These are phyloP conservation scores for Lactifluus volemus DNA, from an alignment of 768 basidiomycete species.

Conservation along the genomic window DNA sequence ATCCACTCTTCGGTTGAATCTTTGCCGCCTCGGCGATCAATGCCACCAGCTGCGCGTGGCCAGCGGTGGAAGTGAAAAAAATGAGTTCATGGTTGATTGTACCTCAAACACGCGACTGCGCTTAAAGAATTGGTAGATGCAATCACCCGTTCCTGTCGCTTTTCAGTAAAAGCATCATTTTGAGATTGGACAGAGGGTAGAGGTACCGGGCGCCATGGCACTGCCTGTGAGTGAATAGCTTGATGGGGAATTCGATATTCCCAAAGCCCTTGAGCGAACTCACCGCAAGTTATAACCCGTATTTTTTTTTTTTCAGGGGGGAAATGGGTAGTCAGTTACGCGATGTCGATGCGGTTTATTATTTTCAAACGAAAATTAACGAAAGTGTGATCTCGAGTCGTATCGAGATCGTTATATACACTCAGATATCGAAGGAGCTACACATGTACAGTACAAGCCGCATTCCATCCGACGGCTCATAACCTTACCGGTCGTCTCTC, in stretches of 20 bases:
- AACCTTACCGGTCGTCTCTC: not conserved
- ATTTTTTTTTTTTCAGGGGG: not conserved
- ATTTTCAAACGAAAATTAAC: not conserved
- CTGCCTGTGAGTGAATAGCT: too few relatives aligned
- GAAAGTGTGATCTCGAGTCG: not conserved
- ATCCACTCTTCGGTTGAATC: not conserved
- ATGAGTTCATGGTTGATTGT: not conserved
- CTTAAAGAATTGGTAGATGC: not conserved
- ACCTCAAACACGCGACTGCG: not conserved
- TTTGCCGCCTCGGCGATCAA: too few relatives aligned
- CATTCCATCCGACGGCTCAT: not conserved
- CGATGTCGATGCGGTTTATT: not conserved
- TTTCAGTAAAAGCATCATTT: not conserved
- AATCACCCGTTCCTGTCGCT: not conserved
- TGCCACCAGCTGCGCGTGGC: too few relatives aligned
- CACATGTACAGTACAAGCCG: not conserved
- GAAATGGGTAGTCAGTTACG: not conserved
- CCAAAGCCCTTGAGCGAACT: not conserved
- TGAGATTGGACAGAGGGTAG: not conserved
- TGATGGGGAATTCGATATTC: conserved; percentile 1
- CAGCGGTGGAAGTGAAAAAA: too few relatives aligned
- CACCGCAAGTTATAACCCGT: too few relatives aligned
- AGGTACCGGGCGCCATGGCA: not conserved
- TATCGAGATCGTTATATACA: not conserved
- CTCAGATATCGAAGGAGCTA: not conserved